Evolutionary conservation across 257 asterid genomes (phyloP).

Genomic region (Gentiana dahurica): DNA sequence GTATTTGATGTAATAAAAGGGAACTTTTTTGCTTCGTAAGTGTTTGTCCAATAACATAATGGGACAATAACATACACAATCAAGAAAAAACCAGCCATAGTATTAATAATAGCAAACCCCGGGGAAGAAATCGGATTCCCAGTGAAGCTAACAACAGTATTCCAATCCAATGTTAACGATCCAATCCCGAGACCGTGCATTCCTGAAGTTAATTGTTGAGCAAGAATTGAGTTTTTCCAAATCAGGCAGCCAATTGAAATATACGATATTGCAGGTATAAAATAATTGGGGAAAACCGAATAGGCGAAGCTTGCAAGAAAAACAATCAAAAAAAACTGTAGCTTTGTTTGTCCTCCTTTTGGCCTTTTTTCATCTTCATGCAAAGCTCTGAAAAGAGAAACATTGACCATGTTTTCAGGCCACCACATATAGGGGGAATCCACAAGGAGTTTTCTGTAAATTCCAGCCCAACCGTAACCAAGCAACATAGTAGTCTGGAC

Average conservation of each 20-base stretch:
- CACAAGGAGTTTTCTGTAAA: slow-evolving; percentile 39
- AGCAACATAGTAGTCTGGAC: slow-evolving; percentile 61
- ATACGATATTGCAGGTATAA: slow-evolving; percentile 9
- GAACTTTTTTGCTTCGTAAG: slow-evolving; percentile 36
- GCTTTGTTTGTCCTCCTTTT: slow-evolving; percentile 41
- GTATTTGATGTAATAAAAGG: slow-evolving; percentile 48
- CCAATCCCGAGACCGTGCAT: slow-evolving; percentile 18
- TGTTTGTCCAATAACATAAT: slow-evolving; percentile 30
- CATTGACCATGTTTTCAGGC: slow-evolving; percentile 50
- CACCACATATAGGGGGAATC: slow-evolving; percentile 84
- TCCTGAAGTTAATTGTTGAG: slow-evolving; percentile 22
- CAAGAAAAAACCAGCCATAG: slow-evolving; percentile 1
- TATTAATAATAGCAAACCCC: slow-evolving; percentile 8
- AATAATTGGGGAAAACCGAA: slow-evolving; percentile 21
- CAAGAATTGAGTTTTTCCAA: slow-evolving; percentile 12
- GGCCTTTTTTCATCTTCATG: slow-evolving; percentile 46
- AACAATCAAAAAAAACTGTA: slow-evolving; percentile 45
- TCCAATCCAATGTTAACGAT: slow-evolving; percentile 18
- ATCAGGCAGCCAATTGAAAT: slow-evolving; percentile 13
- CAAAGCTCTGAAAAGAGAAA: slow-evolving; percentile 60
- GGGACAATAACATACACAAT: slow-evolving; percentile 31
- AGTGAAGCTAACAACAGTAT: slow-evolving; percentile 9
- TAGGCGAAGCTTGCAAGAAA: slow-evolving; percentile 49
- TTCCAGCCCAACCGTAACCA: slow-evolving; percentile 83
- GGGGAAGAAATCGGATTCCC: slow-evolving; percentile 15